These are phyloP conservation scores for Metarhizium sp. DNA, from an alignment of 2,329 filamentous ascomycete species.

Conservation along the genomic window DNA sequence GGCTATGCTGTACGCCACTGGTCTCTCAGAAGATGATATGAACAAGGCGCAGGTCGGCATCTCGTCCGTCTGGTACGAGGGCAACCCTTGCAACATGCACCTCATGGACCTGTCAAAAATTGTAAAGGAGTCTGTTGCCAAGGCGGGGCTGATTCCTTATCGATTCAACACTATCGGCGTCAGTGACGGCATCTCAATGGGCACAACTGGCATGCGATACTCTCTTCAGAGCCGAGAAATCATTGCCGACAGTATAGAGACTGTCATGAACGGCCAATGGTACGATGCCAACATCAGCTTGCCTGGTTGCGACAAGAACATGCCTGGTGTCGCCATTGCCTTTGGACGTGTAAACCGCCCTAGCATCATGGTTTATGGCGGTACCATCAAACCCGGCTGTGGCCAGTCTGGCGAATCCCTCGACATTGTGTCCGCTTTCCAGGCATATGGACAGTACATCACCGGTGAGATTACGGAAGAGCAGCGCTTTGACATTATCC, in stretches of 20 bases:
- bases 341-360: slow-evolving; percentile 94
- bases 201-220: slow-evolving; percentile 93
- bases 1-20: slow-evolving; percentile 97
- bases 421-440: slow-evolving; percentile 96
- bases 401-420: slow-evolving; percentile 65
- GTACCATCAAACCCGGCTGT: slow-evolving; percentile 87
- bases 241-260: slow-evolving; percentile 97
- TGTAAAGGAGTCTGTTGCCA: slow-evolving; percentile 51
- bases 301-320: slow-evolving; percentile 98
- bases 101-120: slow-evolving; percentile 78
- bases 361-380: slow-evolving; percentile 95
- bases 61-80: slow-evolving; percentile 95
- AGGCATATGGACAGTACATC: slow-evolving; percentile 93
- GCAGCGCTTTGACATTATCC: slow-evolving; percentile 87
- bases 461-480: slow-evolving; percentile 85
- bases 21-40: slow-evolving; percentile 77
- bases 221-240: slow-evolving; percentile 90
- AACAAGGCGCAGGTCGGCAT: slow-evolving; percentile 97
- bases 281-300: slow-evolving; percentile 97
- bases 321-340: slow-evolving; percentile 86
- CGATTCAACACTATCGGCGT: slow-evolving; percentile 99
- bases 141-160: slow-evolving; percentile 79
- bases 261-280: slow-evolving; percentile 98
- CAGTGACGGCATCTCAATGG: slow-evolving; percentile 97
- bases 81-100: slow-evolving; percentile 99